Evolutionary conservation across 148 eudicot genomes (phyloP).

Genomic region (Persicaria tinctoria): DNA sequence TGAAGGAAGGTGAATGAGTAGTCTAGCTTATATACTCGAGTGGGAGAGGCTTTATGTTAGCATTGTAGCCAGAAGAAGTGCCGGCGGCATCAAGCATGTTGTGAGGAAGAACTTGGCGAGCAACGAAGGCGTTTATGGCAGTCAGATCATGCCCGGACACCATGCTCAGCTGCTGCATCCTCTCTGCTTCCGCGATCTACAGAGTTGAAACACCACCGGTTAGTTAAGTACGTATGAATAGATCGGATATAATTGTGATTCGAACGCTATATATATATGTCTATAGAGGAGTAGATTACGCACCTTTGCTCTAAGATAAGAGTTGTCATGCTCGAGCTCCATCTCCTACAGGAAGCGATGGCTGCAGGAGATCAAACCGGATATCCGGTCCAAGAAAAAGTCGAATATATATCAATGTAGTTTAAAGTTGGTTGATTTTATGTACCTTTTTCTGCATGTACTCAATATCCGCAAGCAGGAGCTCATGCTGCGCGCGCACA

Average conservation of each 20-base stretch:
- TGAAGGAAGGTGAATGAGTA: neutral
- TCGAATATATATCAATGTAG: neutral
- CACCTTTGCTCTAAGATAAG: conserved; percentile 13
- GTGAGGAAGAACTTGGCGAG: conserved; percentile 10
- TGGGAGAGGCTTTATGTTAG: conserved; percentile 3
- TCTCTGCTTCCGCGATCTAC: conserved; percentile 5
- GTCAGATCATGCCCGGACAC: conserved; percentile 6
- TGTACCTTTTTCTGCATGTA: conserved; percentile 26
- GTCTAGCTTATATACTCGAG: neutral
- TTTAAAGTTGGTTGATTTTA: neutral
- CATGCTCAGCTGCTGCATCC: conserved; percentile 9
- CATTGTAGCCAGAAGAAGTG: neutral
- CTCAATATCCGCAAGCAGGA: conserved; percentile 23
- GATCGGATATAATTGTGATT: neutral
- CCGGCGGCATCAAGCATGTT: conserved; percentile 8
- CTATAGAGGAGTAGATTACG: no score
- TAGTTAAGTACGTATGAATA: neutral
- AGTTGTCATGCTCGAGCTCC: conserved; percentile 14
- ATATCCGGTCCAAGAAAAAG: neutral
- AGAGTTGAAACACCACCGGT: neutral
- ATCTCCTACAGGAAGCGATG: conserved; percentile 2
- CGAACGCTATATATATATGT: neutral
- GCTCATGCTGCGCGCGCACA: conserved; percentile 18
- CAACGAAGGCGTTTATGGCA: conserved; percentile 1
- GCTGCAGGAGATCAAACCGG: neutral